Base-by-base conservation (phyloP, 176 grass and related monocot genomes). In the Tillandsia leiboldiana region DNA sequence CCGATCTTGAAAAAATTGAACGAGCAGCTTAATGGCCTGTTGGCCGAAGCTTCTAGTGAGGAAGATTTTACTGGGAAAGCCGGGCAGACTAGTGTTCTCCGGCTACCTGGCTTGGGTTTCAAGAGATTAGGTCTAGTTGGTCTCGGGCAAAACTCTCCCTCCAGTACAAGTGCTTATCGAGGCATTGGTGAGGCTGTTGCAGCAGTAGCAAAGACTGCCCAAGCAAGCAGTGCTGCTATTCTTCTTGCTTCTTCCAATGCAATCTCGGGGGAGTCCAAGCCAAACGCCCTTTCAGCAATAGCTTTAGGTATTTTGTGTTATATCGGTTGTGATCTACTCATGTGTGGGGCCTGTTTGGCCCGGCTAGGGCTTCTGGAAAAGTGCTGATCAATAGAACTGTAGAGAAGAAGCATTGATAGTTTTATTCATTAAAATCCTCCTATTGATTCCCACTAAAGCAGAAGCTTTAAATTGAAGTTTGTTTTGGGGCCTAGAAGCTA, bases 51-150 rank as follows among this genome's bases (percentile, higher is more conserved):
- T 56, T 85, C 84, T 0, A 68, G 72, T 0, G 94, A 97, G 80
- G 94, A 97, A 68, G 94, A 97, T 75, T 97, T 97, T 54, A 86
- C 77, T 9, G 94, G 89, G 17, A 97, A 97, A 74, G 53, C 84
- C 10, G 89, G 89, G 20, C 94, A 97, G 62, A 83, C 84, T 2
- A 76, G 77, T 50, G 86, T 97, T 0, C 94, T 97, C 51, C 87
- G 94, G 26, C 80, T 97, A 23, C 74, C 84, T 0, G 86, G 94
- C 9, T 86, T 87, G 70, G 84, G 89, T 11, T 97, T 92, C 75
- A 97, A 97, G 81, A 92, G 94, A 67, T 66, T 97, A 27, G 75
- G 84, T 17, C 82, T 97, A 71, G 65, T 97, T 70, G 94, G 94
- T 2, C 82, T 87, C 12, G 94, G 94, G 20, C 86, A 84, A 64